A percentile compares a stretch with the other conserved stretches of the same genome.
phyloP scores from a whole-genome alignment of 352 stramenopile genomes.

The Globisporangium mamillatum region DNA sequence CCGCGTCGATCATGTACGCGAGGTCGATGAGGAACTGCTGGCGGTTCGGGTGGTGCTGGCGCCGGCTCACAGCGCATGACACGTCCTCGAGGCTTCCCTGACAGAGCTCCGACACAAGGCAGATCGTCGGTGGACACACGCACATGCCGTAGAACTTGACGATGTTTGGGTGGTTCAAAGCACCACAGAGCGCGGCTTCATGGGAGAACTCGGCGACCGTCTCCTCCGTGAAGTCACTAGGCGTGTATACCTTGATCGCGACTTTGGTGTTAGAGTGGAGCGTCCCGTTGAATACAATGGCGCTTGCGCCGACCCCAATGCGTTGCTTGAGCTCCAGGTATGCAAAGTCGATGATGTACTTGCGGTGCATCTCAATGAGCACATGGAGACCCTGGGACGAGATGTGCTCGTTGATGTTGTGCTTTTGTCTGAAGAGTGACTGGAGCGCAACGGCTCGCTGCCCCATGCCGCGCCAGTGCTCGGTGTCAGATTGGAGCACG shows the following conservation, averaged over 20 bases:
- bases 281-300: slow-evolving; percentile 47
- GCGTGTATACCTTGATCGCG: slow-evolving; percentile 63
- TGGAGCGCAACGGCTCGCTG: slow-evolving; percentile 29
- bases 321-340: slow-evolving; percentile 50
- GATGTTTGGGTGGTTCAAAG: slow-evolving; percentile 76
- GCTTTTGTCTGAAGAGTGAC: slow-evolving; percentile 25
- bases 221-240: slow-evolving; percentile 51
- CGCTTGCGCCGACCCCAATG: slow-evolving; percentile 51
- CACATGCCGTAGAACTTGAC: slow-evolving; percentile 85
- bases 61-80: slow-evolving; percentile 21
- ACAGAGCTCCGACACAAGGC: slow-evolving; percentile 63
- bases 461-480: slow-evolving; percentile 47
- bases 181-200: slow-evolving; percentile 67
- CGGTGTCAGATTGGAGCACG: slow-evolving; percentile 43
- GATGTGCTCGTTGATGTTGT: slow-evolving; percentile 36
- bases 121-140: slow-evolving; percentile 71
- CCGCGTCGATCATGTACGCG: slow-evolving; percentile 60
- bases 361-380: slow-evolving; percentile 70
- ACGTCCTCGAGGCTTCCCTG: slow-evolving; percentile 45
- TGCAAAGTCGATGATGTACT: slow-evolving; percentile 73
- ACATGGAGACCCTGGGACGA: slow-evolving; percentile 61
- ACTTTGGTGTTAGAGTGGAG: slow-evolving; percentile 35
- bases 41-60: slow-evolving; percentile 16
- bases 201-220: slow-evolving; percentile 78
- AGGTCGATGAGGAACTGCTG: slow-evolving; percentile 57